Evolutionary conservation across 192 early-diverging fungal species (phyloP).

Genomic region (Cetraspora pellucida): DNA sequence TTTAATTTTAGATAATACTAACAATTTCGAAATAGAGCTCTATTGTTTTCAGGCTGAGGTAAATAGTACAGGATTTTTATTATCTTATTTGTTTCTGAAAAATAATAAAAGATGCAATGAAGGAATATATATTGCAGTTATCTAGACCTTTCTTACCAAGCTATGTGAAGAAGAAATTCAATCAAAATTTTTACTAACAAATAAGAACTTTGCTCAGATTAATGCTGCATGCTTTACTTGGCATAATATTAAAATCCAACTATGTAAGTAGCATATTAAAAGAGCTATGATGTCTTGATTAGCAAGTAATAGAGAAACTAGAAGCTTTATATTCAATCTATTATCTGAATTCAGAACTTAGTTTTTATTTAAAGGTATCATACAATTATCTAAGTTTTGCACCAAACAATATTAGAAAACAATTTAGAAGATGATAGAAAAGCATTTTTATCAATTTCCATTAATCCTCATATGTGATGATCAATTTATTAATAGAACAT

Average conservation of each 20-base stretch:
- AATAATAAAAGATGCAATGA: too few species aligned
- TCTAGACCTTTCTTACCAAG: too few species aligned
- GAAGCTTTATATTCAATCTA: not conserved
- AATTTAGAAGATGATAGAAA: conserved; percentile 10
- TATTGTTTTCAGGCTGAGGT: too few species aligned
- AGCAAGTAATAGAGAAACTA: not conserved
- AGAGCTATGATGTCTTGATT: not conserved
- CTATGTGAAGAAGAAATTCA: too few species aligned
- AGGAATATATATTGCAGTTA: not conserved
- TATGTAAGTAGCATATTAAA: not conserved
- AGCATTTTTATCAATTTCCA: conserved; percentile 4
- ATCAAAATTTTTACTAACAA: too few species aligned
- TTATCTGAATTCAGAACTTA: not conserved
- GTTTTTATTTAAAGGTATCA: not conserved
- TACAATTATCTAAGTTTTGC: not conserved
- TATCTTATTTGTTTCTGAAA: too few species aligned
- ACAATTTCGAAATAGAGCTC: too few species aligned
- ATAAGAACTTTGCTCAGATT: conserved; percentile 17
- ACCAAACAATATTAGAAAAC: not conserved
- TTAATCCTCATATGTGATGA: not conserved
- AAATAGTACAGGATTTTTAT: too few species aligned
- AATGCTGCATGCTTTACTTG: not conserved
- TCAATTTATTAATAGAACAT: not conserved
- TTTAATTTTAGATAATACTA: too few species aligned
- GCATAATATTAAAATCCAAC: not conserved